These are phyloP conservation scores for Phialocephala subalpina DNA, from an alignment of 2,329 filamentous ascomycete genomes.

Conservation along the genomic window DNA sequence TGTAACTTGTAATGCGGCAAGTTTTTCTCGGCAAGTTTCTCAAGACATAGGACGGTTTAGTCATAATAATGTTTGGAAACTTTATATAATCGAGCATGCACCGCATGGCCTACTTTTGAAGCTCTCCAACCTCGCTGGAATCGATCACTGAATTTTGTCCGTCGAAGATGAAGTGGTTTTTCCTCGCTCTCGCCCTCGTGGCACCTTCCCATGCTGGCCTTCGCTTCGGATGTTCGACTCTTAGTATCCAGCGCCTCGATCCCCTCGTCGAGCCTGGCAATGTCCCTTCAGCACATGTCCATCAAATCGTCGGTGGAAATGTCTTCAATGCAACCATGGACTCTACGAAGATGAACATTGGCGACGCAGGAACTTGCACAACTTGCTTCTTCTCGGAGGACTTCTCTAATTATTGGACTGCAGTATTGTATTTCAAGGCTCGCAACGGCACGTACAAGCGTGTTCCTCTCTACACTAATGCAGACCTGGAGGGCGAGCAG, in stretches of 20 bases:
- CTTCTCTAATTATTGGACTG: slow-evolving; percentile 41
- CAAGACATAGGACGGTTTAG: not conserved
- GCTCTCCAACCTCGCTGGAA: not conserved
- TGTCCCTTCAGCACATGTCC: slow-evolving; percentile 18
- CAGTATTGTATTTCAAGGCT: slow-evolving; percentile 34
- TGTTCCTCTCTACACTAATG: slow-evolving; percentile 39
- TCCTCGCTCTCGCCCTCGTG: slow-evolving; percentile 15
- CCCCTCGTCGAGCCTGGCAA: slow-evolving; percentile 20
- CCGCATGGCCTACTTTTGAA: slow-evolving; percentile 6
- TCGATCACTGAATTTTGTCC: not conserved
- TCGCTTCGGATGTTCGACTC: slow-evolving; percentile 20
- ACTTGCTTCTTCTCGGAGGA: slow-evolving; percentile 33
- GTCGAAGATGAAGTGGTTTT: slow-evolving; percentile 18
- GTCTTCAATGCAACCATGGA: slow-evolving; percentile 15
- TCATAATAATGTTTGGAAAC: not conserved
- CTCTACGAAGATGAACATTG: slow-evolving; percentile 8
- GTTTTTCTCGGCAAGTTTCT: not conserved
- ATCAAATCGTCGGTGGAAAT: slow-evolving; percentile 20
- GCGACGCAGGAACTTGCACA: slow-evolving; percentile 25
- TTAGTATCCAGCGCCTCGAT: slow-evolving; percentile 20
- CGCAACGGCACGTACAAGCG: slow-evolving; percentile 61
- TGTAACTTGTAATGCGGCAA: slow-evolving; percentile 5
- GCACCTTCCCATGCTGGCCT: slow-evolving; percentile 22
- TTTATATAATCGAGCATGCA: not conserved
- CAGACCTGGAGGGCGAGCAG: slow-evolving; percentile 43